Base-by-base conservation (phyloP, 371 early-diverging fungal species). In the Mucor velutinosus region DNA sequence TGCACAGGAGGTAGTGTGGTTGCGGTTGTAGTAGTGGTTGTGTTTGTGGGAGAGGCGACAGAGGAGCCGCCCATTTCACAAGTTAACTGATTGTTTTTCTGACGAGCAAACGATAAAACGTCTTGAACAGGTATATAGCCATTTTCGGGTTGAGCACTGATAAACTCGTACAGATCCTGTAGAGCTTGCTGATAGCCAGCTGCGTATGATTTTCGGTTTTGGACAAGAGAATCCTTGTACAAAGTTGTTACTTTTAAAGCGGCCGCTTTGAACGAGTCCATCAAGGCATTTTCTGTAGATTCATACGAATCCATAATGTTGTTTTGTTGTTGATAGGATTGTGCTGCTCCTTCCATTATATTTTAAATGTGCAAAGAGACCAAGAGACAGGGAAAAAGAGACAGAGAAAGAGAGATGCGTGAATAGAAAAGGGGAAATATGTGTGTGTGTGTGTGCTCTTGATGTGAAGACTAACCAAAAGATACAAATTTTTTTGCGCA, bases 121-220 rank as follows among this genome's bases (percentile, higher is more conserved):
- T 90, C 88, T 60, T 83, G 77, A 21, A 88, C 81, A 15, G 86
- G 80, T 19, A 90, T 69, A 53, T 66, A 70, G 3, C 82, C 83
- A 58, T 75, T 76, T 55, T 82, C 82, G 32, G 76, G 77, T 21
- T 76, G 77, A 15, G 59, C 66, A 35, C 68, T 66, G 49, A 90
- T 77, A 65, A 90, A 89, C 27, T 82, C 81, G 69, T 84, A 79
- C 12, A 93, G 68, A 78, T 93, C 91, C 73, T 86, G 87, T 29
- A 93, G 67, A 19, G 90, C 90, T 58, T 90, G 88, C 62, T 86
- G 85, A 73, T 92, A 93, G n/a, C 93, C 93, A 17, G 82, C 75
- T 49, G 85, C 82, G 77, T 82, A 91, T 7, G 86, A 80, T 58
- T 81, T 81, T 45, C 87, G 78, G 53, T 87, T 86, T 63, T 88